Conservation (phyloP, 2,329 filamentous ascomycete species). For the Rutstroemia sp. region DNA sequence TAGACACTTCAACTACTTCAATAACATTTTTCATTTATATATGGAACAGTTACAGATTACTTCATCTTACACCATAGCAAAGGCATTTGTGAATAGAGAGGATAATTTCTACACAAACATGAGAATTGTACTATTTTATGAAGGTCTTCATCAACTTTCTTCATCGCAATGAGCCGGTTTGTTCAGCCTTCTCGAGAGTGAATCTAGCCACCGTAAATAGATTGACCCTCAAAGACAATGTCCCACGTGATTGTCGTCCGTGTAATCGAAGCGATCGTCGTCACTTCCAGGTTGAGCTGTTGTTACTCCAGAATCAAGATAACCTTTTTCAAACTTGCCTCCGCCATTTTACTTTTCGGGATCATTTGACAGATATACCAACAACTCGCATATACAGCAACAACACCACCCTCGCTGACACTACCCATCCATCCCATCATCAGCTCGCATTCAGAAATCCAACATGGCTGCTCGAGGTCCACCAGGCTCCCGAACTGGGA, state of each 20-base stretch:
- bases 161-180: too few relatives aligned
- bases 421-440: neutral
- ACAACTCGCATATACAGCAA: neutral
- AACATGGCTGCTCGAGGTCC: slow-evolving; percentile 79
- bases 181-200: neutral
- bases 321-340: neutral
- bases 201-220: neutral
- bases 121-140: neutral
- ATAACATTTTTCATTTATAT: too few relatives aligned
- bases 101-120: too few relatives aligned
- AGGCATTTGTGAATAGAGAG: too few relatives aligned
- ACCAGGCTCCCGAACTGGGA: slow-evolving; percentile 53
- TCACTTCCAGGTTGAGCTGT: slow-evolving; percentile 8
- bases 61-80: too few relatives aligned
- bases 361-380: neutral
- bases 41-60: too few relatives aligned
- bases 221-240: neutral
- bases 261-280: slow-evolving; percentile 7
- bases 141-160: too few relatives aligned
- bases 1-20: too few relatives aligned
- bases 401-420: neutral
- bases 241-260: slow-evolving; percentile 2
- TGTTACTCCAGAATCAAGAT: slow-evolving; percentile 5
- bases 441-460: slow-evolving; percentile 17
- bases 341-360: neutral